Percentiles rank a stretch among this genome's conserved stretches.
phyloP scores from a whole-genome alignment of 2,329 filamentous ascomycete genomes.

The Paecilomyces variotii region DNA sequence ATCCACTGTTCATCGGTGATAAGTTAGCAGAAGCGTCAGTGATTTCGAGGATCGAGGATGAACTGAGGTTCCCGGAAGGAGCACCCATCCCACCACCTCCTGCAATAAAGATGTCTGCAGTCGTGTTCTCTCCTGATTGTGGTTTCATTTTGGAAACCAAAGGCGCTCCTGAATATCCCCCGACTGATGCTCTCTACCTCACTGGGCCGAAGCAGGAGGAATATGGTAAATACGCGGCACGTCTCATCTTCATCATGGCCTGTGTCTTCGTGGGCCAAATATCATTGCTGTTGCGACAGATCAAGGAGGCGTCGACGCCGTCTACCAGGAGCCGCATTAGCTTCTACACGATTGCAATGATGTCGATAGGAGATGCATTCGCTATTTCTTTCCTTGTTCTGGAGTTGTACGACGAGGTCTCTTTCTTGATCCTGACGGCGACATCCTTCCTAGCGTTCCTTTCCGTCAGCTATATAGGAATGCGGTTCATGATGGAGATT shows the following conservation, averaged over 20 bases:
- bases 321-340: constrained; percentile 57
- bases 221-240: constrained; percentile 44
- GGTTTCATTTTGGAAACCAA: constrained; percentile 58
- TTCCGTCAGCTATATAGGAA: constrained; percentile 54
- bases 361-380: constrained; percentile 55
- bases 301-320: constrained; percentile 57
- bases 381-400: constrained; percentile 48
- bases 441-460: constrained; percentile 53
- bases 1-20: constrained; percentile 28
- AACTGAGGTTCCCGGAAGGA: constrained; percentile 53
- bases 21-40: constrained; percentile 23
- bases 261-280: constrained; percentile 46
- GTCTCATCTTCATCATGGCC: constrained; percentile 47
- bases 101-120: constrained; percentile 50
- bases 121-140: constrained; percentile 58
- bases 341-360: constrained; percentile 55
- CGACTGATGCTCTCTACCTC: constrained; percentile 45
- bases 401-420: constrained; percentile 47
- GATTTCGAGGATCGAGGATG: constrained; percentile 48
- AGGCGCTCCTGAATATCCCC: constrained; percentile 47
- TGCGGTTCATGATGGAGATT: constrained; percentile 60
- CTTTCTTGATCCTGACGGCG: constrained; percentile 48
- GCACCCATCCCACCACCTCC: constrained; percentile 45
- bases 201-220: constrained; percentile 51
- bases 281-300: constrained; percentile 51